Conservation (phyloP, 352 stramenopile species). For the Globisporangium alternatum region DNA sequence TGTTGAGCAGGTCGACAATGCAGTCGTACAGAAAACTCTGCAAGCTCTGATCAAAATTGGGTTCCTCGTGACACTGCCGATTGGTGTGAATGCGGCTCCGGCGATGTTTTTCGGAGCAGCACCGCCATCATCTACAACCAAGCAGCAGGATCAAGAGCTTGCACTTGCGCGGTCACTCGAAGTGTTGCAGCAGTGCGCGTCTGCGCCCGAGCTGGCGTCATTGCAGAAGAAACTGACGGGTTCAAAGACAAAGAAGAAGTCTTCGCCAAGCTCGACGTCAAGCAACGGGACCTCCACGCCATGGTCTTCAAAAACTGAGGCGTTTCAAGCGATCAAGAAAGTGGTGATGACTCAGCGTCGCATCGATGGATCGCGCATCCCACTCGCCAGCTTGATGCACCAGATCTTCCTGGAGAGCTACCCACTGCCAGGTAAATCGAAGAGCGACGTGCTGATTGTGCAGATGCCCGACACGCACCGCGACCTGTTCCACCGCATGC, state of each 20-base stretch:
- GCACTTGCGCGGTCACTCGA: constrained; percentile 31
- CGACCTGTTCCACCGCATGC: constrained; percentile 64
- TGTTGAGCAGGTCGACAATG: constrained; percentile 9
- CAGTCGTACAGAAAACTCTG: constrained; percentile 11
- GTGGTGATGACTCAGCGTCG: constrained; percentile 58
- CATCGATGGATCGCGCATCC: constrained; percentile 71
- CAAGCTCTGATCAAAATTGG: constrained; percentile 6
- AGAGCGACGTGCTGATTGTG: constrained; percentile 46
- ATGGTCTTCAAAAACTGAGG: constrained; percentile 32
- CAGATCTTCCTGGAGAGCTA: constrained; percentile 51
- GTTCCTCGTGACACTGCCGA: constrained; percentile 13
- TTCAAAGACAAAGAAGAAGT: constrained; percentile 27
- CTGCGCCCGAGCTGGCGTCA: constrained; percentile 35
- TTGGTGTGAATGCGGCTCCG: neutral
- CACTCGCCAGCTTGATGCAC: constrained; percentile 55
- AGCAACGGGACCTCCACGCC: neutral
- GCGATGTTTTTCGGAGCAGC: constrained; percentile 5
- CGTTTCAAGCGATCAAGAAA: constrained; percentile 39
- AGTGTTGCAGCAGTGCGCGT: constrained; percentile 54
- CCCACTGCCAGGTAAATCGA: constrained; percentile 28
- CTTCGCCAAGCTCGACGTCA: neutral
- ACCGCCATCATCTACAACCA: neutral
- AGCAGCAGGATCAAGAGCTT: constrained; percentile 21
- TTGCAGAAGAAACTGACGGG: constrained; percentile 62
- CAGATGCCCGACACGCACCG: constrained; percentile 36